A percentile compares a stretch with the other conserved stretches of the same genome.
These are phyloP conservation scores for Solanum peruvianum DNA, from an alignment of 257 asterid species.

Conservation along the genomic window DNA sequence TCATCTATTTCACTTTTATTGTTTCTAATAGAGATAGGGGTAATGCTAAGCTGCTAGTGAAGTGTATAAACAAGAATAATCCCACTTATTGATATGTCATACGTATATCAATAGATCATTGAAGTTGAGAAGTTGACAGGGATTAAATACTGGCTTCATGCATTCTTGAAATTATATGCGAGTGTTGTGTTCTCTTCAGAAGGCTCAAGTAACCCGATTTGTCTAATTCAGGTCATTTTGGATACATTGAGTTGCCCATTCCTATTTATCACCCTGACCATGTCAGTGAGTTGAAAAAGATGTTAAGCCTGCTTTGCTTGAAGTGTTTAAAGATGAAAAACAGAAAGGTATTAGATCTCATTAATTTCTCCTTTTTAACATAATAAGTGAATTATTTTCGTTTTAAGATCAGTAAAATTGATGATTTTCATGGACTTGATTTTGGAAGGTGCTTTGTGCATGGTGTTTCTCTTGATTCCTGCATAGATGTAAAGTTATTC, in stretches of 20 bases:
- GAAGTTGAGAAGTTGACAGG: not conserved
- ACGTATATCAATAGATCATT: not conserved
- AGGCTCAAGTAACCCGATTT: not conserved
- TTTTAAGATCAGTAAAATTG: not conserved
- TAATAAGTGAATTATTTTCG: not conserved
- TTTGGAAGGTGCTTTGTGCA: not conserved
- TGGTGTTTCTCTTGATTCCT: not conserved
- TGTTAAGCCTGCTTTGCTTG: constrained; percentile 71
- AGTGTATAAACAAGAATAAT: not conserved
- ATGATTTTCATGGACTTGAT: not conserved
- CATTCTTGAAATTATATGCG: not conserved
- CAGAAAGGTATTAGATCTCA: constrained; percentile 48
- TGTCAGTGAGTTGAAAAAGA: constrained; percentile 60
- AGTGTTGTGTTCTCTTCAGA: not conserved
- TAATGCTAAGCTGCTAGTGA: not conserved
- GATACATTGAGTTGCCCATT: constrained; percentile 85
- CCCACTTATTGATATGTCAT: not conserved
- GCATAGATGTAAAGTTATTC: not conserved
- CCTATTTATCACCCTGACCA: constrained; percentile 91
- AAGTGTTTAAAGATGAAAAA: constrained; percentile 70
- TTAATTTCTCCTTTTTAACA: not conserved
- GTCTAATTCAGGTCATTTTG: constrained; percentile 76
- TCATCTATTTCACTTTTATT: not conserved
- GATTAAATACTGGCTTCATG: not conserved
- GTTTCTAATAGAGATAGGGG: not conserved